Base-by-base conservation (phyloP, 768 basidiomycete genomes). In the Gymnopilus dilepis region DNA sequence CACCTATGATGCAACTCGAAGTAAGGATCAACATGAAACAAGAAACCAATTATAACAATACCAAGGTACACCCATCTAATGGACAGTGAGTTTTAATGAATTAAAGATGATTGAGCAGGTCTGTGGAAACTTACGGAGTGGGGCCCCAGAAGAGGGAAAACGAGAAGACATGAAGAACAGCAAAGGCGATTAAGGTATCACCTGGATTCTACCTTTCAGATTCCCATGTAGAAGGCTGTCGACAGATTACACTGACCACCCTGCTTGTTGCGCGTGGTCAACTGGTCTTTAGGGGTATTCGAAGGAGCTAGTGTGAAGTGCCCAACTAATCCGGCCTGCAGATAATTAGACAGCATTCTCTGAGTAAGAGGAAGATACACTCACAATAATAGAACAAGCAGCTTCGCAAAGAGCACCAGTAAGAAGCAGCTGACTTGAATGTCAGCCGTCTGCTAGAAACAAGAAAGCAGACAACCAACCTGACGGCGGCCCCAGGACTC, bases 131-230 rank as follows among this genome's bases (percentile, higher is more conserved):
- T 58, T 67, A 81, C 65, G 88, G 89, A 33, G 84, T 87, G 6
- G 89, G 88, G 12, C 90, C 90, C 90, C 90, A 92, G 76, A 90
- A 91, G 61, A 87, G 82, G 1, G 84, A 85, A 72, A 83, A 92
- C 9, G 83, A 82, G 66, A 87, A 85, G 26, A 93, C 88, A 54
- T 92, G 90, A 24, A 92, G 73, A n/a, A 92, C 83, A 0, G 89
- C 91, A 66, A 92, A 92, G 0, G 90, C 82, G 63, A 94, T 90
- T 34, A 91, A 76, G 0, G 82, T 80, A 59, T 88, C 84, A 43
- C 90, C 89, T 81, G 61, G 2, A 34, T 12, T n/a, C n/a, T n/a
- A n/a, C n/a, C n/a, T n/a, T n/a, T n/a, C n/a, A n/a, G n/a, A n/a
- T n/a, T n/a, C n/a, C n/a, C n/a, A n/a, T n/a, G n/a, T n/a, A n/a